A percentile compares a stretch with the other conserved stretches of the same genome.
Conservation (phyloP, 495 filamentous ascomycete species). For the Penicillium tannophilum region DNA sequence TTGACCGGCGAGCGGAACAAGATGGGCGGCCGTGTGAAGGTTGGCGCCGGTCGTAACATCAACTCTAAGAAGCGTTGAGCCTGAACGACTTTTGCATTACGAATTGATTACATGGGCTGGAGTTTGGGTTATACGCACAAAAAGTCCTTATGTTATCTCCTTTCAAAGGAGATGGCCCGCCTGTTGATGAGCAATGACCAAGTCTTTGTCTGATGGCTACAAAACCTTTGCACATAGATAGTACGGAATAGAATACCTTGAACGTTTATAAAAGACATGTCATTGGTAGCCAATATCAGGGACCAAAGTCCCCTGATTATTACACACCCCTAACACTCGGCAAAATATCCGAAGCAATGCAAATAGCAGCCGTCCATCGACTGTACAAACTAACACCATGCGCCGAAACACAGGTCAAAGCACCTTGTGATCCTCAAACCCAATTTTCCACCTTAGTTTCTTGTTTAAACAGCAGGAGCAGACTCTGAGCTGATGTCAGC, state of each 20-base stretch:
- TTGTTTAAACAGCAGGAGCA: constrained; percentile 30
- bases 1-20: constrained; percentile 73
- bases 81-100: constrained; percentile 25
- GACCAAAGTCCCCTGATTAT: neutral
- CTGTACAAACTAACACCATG: constrained; percentile 48
- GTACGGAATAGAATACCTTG: constrained; percentile 8
- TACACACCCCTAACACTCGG: constrained; percentile 6
- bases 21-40: constrained; percentile 65
- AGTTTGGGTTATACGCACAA: constrained; percentile 32
- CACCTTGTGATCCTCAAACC: constrained; percentile 32
- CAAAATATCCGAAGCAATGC: constrained; percentile 23
- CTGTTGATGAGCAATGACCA: constrained; percentile 19
- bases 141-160: constrained; percentile 30
- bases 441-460: constrained; percentile 22
- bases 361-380: constrained; percentile 34
- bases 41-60: constrained; percentile 84
- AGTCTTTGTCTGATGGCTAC: neutral
- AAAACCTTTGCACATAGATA: constrained; percentile 21
- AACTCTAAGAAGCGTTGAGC: constrained; percentile 74
- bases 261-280: constrained; percentile 2
- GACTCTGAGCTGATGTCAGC: constrained; percentile 11
- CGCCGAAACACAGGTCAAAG: constrained; percentile 38
- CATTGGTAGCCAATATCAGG: constrained; percentile 19
- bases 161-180: constrained; percentile 12
- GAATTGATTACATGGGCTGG: constrained; percentile 29